Base-by-base conservation (phyloP, 352 stramenopile genomes). In the Peronospora destructor region DNA sequence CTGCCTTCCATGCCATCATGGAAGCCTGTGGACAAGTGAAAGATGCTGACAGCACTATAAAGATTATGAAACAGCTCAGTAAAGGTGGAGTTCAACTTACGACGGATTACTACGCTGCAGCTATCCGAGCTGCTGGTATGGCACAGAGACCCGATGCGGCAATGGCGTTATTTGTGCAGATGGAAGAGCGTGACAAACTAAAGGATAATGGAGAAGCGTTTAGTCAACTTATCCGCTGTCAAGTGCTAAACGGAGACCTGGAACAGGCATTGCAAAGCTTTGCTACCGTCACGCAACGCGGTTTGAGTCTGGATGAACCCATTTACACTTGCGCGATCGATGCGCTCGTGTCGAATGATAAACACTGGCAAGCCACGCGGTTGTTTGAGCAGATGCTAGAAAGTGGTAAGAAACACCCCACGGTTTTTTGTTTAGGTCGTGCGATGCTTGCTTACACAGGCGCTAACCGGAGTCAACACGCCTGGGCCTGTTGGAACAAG, bases 311-410 rank as follows among this genome's bases (percentile, higher is more conserved):
- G 14, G 57, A 66, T 7, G 82, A 92, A 59, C 66, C 71, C 12
- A 89, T 91, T 45, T 87, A 86, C 70, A 86, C 82, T 3, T 69
- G 67, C 6, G 82, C 82, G 11, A 85, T 92, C 36, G 82, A 85
- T 49, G 56, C 71, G 42, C 65, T 92, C 13, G 72, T 88, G 45
- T 65, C 56, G 39, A 56, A 75, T 14, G 54, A 53, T 16, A 68
- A 85, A 30, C 69, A 83, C 59, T 90, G 78, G 76, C 71, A 87
- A 25, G 79, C 82, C 7, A 74, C 57, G 13, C 69, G 64, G 13
- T 56, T 92, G 19, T 92, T 91, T 35, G 71, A 77, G 30, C 72
- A 87, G 49, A 91, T 92, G 79, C 56, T 89, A 12, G 57, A 71
- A 21, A 14, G 44, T 11, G 61, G 79, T 29, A 66, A 75, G 17